Conservation (phyloP, 2,329 filamentous ascomycete genomes). For the Chaetomium globosum region DNA sequence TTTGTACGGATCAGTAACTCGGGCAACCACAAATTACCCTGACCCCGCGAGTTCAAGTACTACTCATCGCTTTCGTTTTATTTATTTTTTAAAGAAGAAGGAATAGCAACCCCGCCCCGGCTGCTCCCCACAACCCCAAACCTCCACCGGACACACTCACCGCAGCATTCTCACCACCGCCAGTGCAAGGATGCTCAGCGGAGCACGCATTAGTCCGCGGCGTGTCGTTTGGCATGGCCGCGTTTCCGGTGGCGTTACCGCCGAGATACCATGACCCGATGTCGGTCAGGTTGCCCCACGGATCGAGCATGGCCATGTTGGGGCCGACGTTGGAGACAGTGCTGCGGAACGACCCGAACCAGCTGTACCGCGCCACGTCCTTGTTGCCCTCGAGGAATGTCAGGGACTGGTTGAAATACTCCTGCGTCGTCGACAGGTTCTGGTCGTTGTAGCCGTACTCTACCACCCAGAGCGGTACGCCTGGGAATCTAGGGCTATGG, state of each 20-base stretch:
- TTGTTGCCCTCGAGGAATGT: slow-evolving; percentile 66
- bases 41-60: too few relatives aligned
- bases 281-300: slow-evolving; percentile 69
- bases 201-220: slow-evolving; percentile 23
- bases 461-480: slow-evolving; percentile 72
- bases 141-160: neutral
- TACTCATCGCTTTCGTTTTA: too few relatives aligned
- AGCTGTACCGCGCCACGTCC: slow-evolving; percentile 68
- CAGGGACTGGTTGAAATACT: slow-evolving; percentile 66
- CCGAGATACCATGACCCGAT: slow-evolving; percentile 77
- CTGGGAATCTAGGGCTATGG: slow-evolving; percentile 53
- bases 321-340: slow-evolving; percentile 71
- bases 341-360: slow-evolving; percentile 74
- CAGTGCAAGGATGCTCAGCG: slow-evolving; percentile 26
- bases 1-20: too few relatives aligned
- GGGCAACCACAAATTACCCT: too few relatives aligned
- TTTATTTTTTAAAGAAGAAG: neutral
- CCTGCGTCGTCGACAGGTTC: slow-evolving; percentile 58
- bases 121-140: neutral
- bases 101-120: neutral
- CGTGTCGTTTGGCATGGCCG: slow-evolving; percentile 17
- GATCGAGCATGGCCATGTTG: slow-evolving; percentile 69
- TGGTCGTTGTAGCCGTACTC: slow-evolving; percentile 68
- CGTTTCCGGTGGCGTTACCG: slow-evolving; percentile 46
- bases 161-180: slow-evolving; percentile 8